Evolutionary conservation across 1,139 yeast species (phyloP).

Genomic region (Magnusiomyces fungicola): DNA sequence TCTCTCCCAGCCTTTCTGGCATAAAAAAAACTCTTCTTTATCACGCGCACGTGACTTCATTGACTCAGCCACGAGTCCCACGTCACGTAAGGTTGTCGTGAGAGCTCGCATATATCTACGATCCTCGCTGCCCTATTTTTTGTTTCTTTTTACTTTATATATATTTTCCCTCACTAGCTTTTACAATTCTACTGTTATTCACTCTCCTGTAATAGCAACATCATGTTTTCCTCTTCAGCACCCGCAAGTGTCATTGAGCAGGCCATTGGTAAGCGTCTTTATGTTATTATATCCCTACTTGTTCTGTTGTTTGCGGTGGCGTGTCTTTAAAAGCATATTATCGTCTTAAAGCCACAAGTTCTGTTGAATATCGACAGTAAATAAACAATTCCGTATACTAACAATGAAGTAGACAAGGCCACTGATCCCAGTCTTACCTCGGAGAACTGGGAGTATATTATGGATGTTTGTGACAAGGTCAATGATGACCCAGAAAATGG

Average conservation of each 20-base stretch:
- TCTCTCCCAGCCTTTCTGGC: too few species aligned
- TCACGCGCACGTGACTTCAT: too few species aligned
- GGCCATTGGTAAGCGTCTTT: constrained; percentile 17
- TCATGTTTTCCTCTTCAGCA: constrained; percentile 24
- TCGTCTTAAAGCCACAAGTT: background rate
- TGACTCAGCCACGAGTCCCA: too few species aligned
- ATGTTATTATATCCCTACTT: too few species aligned
- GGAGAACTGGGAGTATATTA: constrained; percentile 79
- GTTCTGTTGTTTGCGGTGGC: constrained; percentile 1
- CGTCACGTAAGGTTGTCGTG: too few species aligned
- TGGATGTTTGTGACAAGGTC: constrained; percentile 79
- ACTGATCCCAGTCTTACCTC: constrained; percentile 74
- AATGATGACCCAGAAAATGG: constrained; percentile 63
- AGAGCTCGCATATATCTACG: too few species aligned
- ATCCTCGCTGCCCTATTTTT: too few species aligned
- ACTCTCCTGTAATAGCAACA: too few species aligned
- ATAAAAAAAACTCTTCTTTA: too few species aligned
- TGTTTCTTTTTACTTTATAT: too few species aligned
- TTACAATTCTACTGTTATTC: too few species aligned
- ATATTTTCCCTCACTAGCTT: too few species aligned
- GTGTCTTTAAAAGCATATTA: background rate
- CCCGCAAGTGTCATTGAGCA: constrained; percentile 20
- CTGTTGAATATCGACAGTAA: background rate
- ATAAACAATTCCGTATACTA: constrained; percentile 2
- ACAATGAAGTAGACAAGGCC: constrained; percentile 44